Evolutionary conservation across 805 yeast species (phyloP).

Genomic region (Wickerhamiella qilinensis): DNA sequence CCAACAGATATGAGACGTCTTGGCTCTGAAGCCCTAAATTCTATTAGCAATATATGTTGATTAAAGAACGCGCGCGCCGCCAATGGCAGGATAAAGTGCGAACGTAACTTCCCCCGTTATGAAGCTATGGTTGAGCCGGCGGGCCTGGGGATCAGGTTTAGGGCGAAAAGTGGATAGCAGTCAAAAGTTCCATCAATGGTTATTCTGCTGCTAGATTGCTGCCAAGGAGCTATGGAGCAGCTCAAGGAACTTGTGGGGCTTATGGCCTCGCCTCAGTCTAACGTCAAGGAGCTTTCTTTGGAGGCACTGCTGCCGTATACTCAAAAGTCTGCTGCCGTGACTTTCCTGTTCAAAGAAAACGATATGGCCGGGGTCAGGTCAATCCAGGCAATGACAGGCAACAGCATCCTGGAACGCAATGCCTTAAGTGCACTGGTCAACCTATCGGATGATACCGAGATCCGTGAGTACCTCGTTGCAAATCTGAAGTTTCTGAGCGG

Average conservation of each 20-base stretch:
- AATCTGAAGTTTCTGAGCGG: constrained; percentile 36
- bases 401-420: constrained; percentile 24
- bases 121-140: too few relatives aligned
- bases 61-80: too few relatives aligned
- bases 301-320: constrained; percentile 63
- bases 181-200: too few relatives aligned
- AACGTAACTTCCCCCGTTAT: too few relatives aligned
- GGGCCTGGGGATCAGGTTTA: too few relatives aligned
- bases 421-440: constrained; percentile 72
- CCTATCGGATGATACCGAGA: constrained; percentile 50
- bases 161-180: too few relatives aligned
- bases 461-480: constrained; percentile 48
- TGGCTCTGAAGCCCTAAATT: too few relatives aligned
- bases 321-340: constrained; percentile 42
- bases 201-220: too few relatives aligned
- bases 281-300: constrained; percentile 68
- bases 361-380: constrained; percentile 57
- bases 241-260: background rate
- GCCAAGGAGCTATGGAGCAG: too few relatives aligned
- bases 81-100: too few relatives aligned
- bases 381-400: constrained; percentile 42
- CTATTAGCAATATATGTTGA: too few relatives aligned
- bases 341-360: constrained; percentile 50
- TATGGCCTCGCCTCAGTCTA: constrained; percentile 13
- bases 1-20: too few relatives aligned